These are phyloP conservation scores for Cladosporium colombiae DNA, from an alignment of 2,329 filamentous ascomycete genomes.

Conservation along the genomic window DNA sequence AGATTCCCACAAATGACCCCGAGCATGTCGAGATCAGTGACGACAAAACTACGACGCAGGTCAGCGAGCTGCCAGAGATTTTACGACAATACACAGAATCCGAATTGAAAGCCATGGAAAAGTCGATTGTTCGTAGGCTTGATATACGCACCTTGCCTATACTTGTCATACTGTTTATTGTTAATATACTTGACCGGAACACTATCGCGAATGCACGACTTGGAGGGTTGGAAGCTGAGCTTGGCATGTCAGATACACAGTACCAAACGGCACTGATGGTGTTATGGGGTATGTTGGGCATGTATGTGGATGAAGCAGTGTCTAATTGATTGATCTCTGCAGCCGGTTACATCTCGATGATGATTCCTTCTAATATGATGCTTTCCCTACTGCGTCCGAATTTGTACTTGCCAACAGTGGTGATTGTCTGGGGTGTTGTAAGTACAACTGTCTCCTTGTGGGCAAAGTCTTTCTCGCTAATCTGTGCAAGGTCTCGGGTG, in stretches of 20 bases:
- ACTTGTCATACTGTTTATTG: slow-evolving; percentile 7
- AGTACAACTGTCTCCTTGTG: neutral
- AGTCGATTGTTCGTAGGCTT: slow-evolving; percentile 4
- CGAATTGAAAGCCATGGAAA: slow-evolving; percentile 6
- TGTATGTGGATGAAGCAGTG: slow-evolving; percentile 31
- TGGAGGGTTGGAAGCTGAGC: slow-evolving; percentile 53
- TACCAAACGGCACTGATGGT: slow-evolving; percentile 48
- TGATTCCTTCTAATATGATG: slow-evolving; percentile 48
- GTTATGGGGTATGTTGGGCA: slow-evolving; percentile 43
- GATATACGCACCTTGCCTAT: slow-evolving; percentile 9
- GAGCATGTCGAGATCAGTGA: neutral
- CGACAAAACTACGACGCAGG: neutral
- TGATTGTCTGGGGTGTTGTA: slow-evolving; percentile 33
- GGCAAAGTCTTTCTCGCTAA: neutral
- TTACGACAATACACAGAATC: neutral
- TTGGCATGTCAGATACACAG: slow-evolving; percentile 57
- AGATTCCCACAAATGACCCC: neutral
- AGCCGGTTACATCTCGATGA: slow-evolving; percentile 41
- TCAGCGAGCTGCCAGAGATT: neutral
- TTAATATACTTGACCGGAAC: slow-evolving; percentile 33
- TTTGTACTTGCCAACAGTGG: slow-evolving; percentile 42
- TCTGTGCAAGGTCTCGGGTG: slow-evolving; percentile 24
- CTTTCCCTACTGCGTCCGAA: slow-evolving; percentile 46
- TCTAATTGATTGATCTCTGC: neutral
- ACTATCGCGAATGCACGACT: slow-evolving; percentile 15